These are phyloP conservation scores for Tremella mesenterica DNA, from an alignment of 768 basidiomycete species.

Conservation along the genomic window DNA sequence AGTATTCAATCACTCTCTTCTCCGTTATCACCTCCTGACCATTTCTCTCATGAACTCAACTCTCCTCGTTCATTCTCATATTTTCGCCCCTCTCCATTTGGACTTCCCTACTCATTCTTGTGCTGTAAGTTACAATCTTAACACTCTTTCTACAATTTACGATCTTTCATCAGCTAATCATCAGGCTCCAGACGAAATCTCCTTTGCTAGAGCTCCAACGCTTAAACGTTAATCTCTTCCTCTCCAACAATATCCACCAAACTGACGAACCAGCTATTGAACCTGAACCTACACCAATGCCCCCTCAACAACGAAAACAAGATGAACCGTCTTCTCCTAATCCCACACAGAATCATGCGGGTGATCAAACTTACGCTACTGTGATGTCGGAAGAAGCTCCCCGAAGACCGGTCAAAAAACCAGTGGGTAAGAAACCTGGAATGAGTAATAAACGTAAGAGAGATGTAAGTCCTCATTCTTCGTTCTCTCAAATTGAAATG, in stretches of 20 bases:
- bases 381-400: slow-evolving; percentile 19
- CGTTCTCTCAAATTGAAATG: not conserved
- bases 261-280: not conserved
- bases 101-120: no score
- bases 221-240: slow-evolving; percentile 3
- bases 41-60: slow-evolving; percentile 54
- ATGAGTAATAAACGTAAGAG: slow-evolving; percentile 65
- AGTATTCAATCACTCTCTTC: no score
- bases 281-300: not conserved
- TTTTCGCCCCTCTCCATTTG: no score
- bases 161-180: not conserved
- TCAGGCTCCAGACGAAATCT: slow-evolving; percentile 7
- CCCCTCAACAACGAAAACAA: not conserved
- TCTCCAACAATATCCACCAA: not conserved
- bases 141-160: not conserved
- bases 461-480: slow-evolving; percentile 49
- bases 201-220: slow-evolving; percentile 7
- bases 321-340: not conserved
- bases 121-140: no score
- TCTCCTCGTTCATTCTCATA: slow-evolving; percentile 49
- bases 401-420: slow-evolving; percentile 24
- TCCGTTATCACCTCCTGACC: no score
- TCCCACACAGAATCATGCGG: slow-evolving; percentile 6
- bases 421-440: slow-evolving; percentile 55
- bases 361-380: slow-evolving; percentile 42